Evolutionary conservation across 116 monocot species (phyloP), one percentile per base, ranked within the genome.

Genomic region (Papilionanthe hybrid): DNA sequence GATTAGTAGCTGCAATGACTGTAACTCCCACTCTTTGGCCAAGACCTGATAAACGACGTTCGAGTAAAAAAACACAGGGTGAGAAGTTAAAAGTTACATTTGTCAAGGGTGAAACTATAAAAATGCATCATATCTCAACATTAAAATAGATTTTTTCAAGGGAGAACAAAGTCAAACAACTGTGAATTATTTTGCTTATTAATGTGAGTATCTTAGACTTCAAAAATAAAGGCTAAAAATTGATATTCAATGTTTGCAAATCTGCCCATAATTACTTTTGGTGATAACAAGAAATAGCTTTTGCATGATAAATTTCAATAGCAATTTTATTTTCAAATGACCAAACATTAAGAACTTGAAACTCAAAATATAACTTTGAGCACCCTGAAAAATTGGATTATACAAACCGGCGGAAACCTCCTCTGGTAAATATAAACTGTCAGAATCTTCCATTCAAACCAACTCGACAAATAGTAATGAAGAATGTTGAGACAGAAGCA

Each of bases 1-100:
- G 94, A 87, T 97, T 97, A 29, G 97, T 97, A 71, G 97, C 97
- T 75, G 94, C 97, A 88, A 97, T 92, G 71, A 97, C 92, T 57
- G 83, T 88, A 75, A 97, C 84, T 75, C 88, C 87, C 78, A 74
- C 68, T 93, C 92, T 92, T 80, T 89, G 84, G 25, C 92, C 93
- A 79, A 96, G 81, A 81, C 96, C 96, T 96, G 84, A 49, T 49
- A 11, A 49, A 11, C 2, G 11, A 49, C 2, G 72, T 85, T 47
- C 42, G 78, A 74, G n/a, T 72, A 29, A 78, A 58, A 75, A 75
- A 22, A 75, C 2, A 43, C 6, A n/a, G n/a, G 6, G 19, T 42
- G 18, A 72, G 6, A 72, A 20, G 13, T 49, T 12, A 9, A 15
- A 49, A 49, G 49, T 58, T 18, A n/a, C 58, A 58, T 20, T n/a